Percentiles rank a stretch among this genome's conserved stretches.
Conservation (phyloP, 1,139 yeast species). For the Wickerhamiella infanticola region DNA sequence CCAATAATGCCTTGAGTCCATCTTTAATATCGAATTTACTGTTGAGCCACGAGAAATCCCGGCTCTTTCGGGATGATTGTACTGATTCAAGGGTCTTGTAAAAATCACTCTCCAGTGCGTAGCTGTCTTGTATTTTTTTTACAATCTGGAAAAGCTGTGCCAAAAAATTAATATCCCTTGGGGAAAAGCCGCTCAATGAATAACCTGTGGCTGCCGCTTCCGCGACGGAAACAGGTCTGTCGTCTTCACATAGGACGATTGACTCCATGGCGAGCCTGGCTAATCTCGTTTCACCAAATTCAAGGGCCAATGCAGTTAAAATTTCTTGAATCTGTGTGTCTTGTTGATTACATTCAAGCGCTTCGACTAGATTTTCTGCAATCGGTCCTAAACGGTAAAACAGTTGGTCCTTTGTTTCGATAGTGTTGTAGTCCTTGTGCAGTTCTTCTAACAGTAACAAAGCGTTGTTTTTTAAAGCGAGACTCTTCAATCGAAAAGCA, state of each 20-base stretch:
- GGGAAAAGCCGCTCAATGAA: conserved; percentile 1
- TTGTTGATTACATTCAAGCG: conserved; percentile 19
- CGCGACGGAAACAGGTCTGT: conserved; percentile 16
- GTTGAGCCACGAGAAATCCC: conserved; percentile 15
- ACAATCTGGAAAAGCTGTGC: conserved; percentile 17
- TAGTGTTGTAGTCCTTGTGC: neutral
- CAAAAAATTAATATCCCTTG: conserved; percentile 7
- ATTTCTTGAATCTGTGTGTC: conserved; percentile 21
- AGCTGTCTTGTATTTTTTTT: conserved; percentile 16
- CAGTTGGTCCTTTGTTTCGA: neutral
- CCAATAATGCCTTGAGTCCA: conserved; percentile 5
- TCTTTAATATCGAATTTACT: conserved; percentile 8
- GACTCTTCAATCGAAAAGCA: conserved; percentile 54
- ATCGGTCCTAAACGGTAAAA: conserved; percentile 18
- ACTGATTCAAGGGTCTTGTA: conserved; percentile 1
- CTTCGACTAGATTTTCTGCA: conserved; percentile 21
- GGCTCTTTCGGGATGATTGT: neutral
- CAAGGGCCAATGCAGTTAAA: conserved; percentile 16
- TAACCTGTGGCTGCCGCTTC: conserved; percentile 9
- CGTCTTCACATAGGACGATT: conserved; percentile 23
- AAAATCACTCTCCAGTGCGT: conserved; percentile 9
- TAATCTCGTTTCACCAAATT: conserved; percentile 29
- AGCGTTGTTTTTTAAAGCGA: conserved; percentile 72
- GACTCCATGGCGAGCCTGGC: conserved; percentile 54
- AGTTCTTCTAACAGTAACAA: conserved; percentile 46